phyloP scores from a whole-genome alignment of 768 basidiomycete species.

The Ramaria sp. region DNA sequence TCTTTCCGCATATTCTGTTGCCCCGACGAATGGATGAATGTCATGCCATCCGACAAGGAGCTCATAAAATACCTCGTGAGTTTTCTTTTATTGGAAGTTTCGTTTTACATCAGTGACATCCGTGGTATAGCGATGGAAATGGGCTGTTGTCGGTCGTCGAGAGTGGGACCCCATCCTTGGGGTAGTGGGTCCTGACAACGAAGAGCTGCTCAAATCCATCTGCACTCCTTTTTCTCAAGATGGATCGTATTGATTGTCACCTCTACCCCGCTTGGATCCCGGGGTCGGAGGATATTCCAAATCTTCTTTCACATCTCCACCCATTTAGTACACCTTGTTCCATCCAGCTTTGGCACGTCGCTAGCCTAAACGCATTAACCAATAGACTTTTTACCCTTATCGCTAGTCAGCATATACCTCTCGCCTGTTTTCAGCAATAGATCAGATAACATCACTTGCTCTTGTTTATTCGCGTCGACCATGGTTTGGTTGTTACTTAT shows the following conservation, averaged over 20 bases:
- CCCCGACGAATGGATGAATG: conserved; percentile 18
- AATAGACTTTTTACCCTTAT: too few relatives aligned
- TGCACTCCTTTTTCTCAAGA: background rate
- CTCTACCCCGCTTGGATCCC: too few relatives aligned
- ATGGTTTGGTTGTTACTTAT: background rate
- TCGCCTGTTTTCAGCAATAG: too few relatives aligned
- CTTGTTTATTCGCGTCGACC: background rate
- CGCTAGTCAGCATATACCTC: too few relatives aligned
- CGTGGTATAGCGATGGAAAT: conserved; percentile 52
- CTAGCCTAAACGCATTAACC: too few relatives aligned
- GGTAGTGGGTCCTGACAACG: conserved; percentile 18
- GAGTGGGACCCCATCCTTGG: conserved; percentile 41
- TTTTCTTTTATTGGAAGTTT: conserved; percentile 3
- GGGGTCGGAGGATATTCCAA: too few relatives aligned
- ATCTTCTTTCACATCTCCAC: too few relatives aligned
- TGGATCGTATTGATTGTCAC: background rate
- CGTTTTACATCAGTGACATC: background rate
- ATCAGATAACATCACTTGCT: background rate
- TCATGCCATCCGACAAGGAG: conserved; percentile 56
- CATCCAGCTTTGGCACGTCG: too few relatives aligned
- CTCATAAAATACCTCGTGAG: conserved; percentile 55
- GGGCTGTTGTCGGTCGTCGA: conserved; percentile 46
- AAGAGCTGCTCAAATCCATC: background rate
- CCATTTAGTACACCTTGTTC: too few relatives aligned
- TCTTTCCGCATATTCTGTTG: conserved; percentile 64